These are phyloP conservation scores for Barbarea vulgaris DNA, from an alignment of 345 rosid genomes.

Conservation along the genomic window DNA sequence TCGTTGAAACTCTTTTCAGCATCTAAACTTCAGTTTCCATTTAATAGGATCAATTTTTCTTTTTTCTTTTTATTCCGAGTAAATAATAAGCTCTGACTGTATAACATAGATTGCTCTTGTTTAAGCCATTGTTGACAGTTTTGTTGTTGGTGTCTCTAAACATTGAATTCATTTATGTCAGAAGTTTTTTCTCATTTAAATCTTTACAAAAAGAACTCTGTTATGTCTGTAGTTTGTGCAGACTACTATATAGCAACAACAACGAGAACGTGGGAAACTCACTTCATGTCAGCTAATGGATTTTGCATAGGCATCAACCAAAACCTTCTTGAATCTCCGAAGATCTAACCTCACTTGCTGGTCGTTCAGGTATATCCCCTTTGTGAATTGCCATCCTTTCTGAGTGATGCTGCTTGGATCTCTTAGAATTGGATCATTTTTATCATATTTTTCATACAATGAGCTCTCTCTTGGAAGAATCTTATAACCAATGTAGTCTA, in stretches of 20 bases:
- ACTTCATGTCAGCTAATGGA: constrained; percentile 32
- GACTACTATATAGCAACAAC: constrained; percentile 28
- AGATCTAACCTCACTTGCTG: constrained; percentile 64
- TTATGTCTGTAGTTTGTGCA: constrained; percentile 20
- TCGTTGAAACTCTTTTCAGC: constrained; percentile 14
- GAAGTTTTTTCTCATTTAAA: neutral
- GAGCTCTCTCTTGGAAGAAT: constrained; percentile 76
- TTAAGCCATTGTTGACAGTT: constrained; percentile 28
- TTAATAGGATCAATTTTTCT: neutral
- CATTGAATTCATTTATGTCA: constrained; percentile 34
- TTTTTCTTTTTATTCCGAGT: constrained; percentile 14
- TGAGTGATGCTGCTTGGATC: constrained; percentile 59
- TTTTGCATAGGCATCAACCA: constrained; percentile 52
- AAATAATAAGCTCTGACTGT: constrained; percentile 35
- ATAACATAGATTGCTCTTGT: constrained; percentile 20
- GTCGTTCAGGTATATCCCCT: constrained; percentile 62
- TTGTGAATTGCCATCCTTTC: constrained; percentile 85
- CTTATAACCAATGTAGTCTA: constrained; percentile 63
- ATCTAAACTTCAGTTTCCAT: constrained; percentile 20
- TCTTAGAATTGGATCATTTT: constrained; percentile 59
- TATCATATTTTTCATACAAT: constrained; percentile 56
- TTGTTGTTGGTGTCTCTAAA: constrained; percentile 16
- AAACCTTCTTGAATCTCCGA: constrained; percentile 57
- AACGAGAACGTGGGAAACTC: neutral
- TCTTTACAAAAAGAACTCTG: constrained; percentile 34